Percentiles rank a stretch among this genome's conserved stretches.
Conservation (phyloP, 1,284 basidiomycete genomes). For the Psilocybe mexicana region DNA sequence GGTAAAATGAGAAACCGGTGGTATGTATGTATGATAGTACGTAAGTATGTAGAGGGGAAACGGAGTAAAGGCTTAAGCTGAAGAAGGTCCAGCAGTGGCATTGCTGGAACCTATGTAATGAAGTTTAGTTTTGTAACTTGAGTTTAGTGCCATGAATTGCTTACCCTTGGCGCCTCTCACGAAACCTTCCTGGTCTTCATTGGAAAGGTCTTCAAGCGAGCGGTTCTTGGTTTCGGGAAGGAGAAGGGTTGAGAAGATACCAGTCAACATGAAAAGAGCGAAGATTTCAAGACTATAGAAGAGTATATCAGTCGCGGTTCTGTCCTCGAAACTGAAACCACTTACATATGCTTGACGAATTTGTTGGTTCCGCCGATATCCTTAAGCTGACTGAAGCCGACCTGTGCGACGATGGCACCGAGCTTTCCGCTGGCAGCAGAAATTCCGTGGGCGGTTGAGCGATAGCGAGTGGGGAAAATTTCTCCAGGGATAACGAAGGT, state of each 20-base stretch:
- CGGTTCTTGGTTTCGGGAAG: slow-evolving; percentile 75
- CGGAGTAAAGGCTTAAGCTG: slow-evolving; percentile 9
- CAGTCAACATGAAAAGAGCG: slow-evolving; percentile 80
- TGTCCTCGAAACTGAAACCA: slow-evolving; percentile 10
- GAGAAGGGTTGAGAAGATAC: slow-evolving; percentile 75
- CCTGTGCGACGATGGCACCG: slow-evolving; percentile 82
- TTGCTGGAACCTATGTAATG: slow-evolving; percentile 8
- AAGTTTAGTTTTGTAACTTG: not conserved
- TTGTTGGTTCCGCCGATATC: slow-evolving; percentile 64
- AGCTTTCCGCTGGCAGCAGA: slow-evolving; percentile 83
- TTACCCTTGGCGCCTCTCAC: slow-evolving; percentile 43
- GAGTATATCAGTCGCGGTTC: not conserved
- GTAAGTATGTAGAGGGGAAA: not conserved
- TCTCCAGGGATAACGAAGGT: slow-evolving; percentile 86
- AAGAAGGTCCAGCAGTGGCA: slow-evolving; percentile 5
- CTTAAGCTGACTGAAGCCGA: slow-evolving; percentile 72
- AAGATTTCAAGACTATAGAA: slow-evolving; percentile 61
- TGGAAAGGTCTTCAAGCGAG: slow-evolving; percentile 71
- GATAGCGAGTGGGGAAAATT: slow-evolving; percentile 85
- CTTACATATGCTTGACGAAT: slow-evolving; percentile 66
- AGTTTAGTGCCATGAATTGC: slow-evolving; percentile 1
- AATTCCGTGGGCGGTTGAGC: slow-evolving; percentile 84
- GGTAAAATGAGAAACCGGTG: not conserved
- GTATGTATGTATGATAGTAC: not conserved
- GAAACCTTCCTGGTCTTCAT: slow-evolving; percentile 69